Base-by-base conservation (phyloP, 2,329 filamentous ascomycete species). In the Juglanconis oblonga region DNA sequence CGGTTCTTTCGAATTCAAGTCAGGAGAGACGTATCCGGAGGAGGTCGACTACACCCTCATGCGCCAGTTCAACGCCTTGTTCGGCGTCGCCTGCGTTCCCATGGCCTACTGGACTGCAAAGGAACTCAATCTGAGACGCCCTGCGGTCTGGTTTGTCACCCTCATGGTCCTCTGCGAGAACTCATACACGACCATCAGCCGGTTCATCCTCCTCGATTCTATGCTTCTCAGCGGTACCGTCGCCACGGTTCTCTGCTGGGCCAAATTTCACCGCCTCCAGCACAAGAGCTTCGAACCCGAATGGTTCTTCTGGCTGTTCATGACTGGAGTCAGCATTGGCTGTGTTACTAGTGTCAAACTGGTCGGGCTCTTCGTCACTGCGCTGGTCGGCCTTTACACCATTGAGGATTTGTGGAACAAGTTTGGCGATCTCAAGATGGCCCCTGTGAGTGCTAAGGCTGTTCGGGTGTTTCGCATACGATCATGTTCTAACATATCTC, bases 191-290 rank as follows among this genome's bases (percentile, higher is more conserved):
- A 98, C 96, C 36, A 99, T 99, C 76, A 97, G 93, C 77, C 87
- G 95, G 63, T 99, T 99, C 74, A 98, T 99, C 69, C 87, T 99
- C 31, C 87, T 99, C 69, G 95, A 99, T 76, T 98, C 95, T 0
- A 99, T 99, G 95, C 85, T 99, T 55, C 85, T 99, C 44, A 98
- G 93, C 79, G 97, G 97, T 72, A 99, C 96, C n/a, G 95, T 98
- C 68, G 93, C 92, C 14, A 99, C 95, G 5, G 90, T 96, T 64
- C 87, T 98, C 69, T 98, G 94, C 84, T 99, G 94, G 92, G 88
- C 92, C 70, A 95, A 92, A 74, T 98, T 99, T 77, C 95, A 99
- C 77, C 88, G 89, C 70, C 85, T 95, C 68, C 91, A 92, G 70
- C 82, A 89, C 71, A 85, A 90, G 72, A 92, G 90, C 71, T 99